Evolutionary conservation across 2,329 filamentous ascomycete genomes (phyloP).

Genomic region (Colletotrichum lini): DNA sequence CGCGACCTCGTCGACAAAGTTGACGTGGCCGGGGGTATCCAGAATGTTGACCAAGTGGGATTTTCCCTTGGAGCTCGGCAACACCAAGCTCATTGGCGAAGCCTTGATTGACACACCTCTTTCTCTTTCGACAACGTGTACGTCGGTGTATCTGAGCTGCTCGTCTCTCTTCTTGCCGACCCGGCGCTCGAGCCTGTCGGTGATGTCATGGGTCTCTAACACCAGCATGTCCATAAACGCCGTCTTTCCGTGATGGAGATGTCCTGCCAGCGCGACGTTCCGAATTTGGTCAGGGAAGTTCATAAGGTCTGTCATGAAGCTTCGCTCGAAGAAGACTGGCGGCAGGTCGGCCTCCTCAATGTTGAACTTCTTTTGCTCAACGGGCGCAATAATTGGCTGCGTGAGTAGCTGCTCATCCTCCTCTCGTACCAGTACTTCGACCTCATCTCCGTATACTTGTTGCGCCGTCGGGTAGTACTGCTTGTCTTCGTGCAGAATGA

Average conservation of each 20-base stretch:
- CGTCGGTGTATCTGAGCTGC: constrained; percentile 94
- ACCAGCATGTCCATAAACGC: constrained; percentile 99
- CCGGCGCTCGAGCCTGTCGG: constrained; percentile 83
- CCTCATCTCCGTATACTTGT: constrained; percentile 93
- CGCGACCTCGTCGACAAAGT: constrained; percentile 98
- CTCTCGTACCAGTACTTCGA: constrained; percentile 96
- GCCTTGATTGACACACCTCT: constrained; percentile 93
- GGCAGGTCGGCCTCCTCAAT: constrained; percentile 94
- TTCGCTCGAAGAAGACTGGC: constrained; percentile 86
- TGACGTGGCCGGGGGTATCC: constrained; percentile 97
- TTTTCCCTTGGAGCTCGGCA: constrained; percentile 91
- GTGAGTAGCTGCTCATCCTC: constrained; percentile 95
- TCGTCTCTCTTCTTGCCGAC: constrained; percentile 87
- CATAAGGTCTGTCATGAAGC: constrained; percentile 96
- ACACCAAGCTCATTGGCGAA: constrained; percentile 92
- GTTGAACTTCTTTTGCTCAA: constrained; percentile 96
- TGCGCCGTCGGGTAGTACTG: constrained; percentile 99
- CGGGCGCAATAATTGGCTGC: constrained; percentile 92
- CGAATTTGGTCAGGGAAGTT: constrained; percentile 95
- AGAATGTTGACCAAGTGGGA: constrained; percentile 95
- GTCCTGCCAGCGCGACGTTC: constrained; percentile 92
- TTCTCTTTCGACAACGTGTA: constrained; percentile 89
- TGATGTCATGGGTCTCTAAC: constrained; percentile 91
- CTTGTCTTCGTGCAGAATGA: constrained; percentile 99
- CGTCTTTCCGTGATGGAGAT: constrained; percentile 97